Base-by-base conservation (phyloP, 306 rosid species). In the Trifolium subterraneum region DNA sequence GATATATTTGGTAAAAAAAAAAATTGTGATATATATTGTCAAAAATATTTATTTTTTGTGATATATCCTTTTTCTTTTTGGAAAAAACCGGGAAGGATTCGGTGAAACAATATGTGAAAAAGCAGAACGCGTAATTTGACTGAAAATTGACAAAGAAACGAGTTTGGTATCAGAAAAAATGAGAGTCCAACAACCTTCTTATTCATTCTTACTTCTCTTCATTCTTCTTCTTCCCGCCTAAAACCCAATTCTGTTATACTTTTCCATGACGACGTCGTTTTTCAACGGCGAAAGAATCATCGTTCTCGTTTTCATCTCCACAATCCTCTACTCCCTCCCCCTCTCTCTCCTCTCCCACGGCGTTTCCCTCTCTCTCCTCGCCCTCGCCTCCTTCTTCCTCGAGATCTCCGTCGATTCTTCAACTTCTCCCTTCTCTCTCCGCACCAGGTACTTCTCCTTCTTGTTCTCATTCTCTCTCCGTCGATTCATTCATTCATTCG, bases 201-300 rank as follows among this genome's bases (percentile, higher is more conserved):
- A 18, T 58, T 23, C 64, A n/a, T 7, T 1, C 4, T 50, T 1
- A 6, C 1, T 5, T 5, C 2, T 47, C 64, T 55, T 55, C 64
- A 22, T 19, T 23, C 62, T 56, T 22, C n/a, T 36, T 47, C 59
- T 78, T 79, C 79, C 87, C 84, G 79, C 83, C 83, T 75, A 61
- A 82, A 77, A 48, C 36, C 16, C 59, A 10, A 23, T 27, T 19
- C 68, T 62, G 39, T 3, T 25, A 14, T 1, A 20, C 1, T 33
- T 16, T 18, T 41, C 71, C 76, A 78, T 70, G 81, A 54, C 81
- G 74, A 42, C 81, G 81, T 54, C 81, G 78, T 81, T 81, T 0
- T 3, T 75, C 15, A 75, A 41, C 78, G 97, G 99, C 31, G 99
- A 94, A 86, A 84, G 97, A 79, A 66, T 79, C 31, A 92, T 90